Evolutionary conservation across 441 rosid genomes (phyloP).

Genomic region (Populus hybrid): DNA sequence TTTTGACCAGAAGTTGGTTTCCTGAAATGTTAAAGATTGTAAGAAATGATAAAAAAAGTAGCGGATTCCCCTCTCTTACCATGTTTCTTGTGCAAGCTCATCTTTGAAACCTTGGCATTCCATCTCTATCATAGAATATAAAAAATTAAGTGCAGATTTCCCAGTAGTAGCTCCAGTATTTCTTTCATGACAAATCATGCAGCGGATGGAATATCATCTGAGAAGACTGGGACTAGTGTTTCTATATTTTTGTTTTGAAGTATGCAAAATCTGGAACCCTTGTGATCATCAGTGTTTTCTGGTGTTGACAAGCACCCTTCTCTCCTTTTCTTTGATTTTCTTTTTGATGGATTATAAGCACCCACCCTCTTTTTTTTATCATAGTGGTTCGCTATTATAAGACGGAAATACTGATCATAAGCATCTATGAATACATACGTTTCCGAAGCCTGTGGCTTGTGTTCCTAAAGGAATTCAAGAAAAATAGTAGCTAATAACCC

Average conservation of each 20-base stretch:
- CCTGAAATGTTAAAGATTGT: not conserved
- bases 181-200: too few species aligned
- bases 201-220: too few species aligned
- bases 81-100: slow-evolving; percentile 3
- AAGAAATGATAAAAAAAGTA: not conserved
- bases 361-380: too few species aligned
- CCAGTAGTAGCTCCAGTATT: too few species aligned
- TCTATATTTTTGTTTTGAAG: not conserved
- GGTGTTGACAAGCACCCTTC: not conserved
- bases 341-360: too few species aligned
- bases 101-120: too few species aligned
- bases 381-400: too few species aligned
- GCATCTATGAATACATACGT: too few species aligned
- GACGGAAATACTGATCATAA: too few species aligned
- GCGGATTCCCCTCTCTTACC: slow-evolving; percentile 4
- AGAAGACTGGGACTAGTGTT: not conserved
- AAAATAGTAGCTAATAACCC: not conserved
- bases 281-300: not conserved
- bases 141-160: too few species aligned
- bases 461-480: not conserved
- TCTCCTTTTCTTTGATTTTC: too few species aligned
- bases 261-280: not conserved
- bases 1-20: not conserved
- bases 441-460: not conserved
- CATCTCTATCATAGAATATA: too few species aligned